Percentiles rank a stretch among this genome's conserved stretches.
Conservation (phyloP, 352 stramenopile species). For the Pythium folliculosum region DNA sequence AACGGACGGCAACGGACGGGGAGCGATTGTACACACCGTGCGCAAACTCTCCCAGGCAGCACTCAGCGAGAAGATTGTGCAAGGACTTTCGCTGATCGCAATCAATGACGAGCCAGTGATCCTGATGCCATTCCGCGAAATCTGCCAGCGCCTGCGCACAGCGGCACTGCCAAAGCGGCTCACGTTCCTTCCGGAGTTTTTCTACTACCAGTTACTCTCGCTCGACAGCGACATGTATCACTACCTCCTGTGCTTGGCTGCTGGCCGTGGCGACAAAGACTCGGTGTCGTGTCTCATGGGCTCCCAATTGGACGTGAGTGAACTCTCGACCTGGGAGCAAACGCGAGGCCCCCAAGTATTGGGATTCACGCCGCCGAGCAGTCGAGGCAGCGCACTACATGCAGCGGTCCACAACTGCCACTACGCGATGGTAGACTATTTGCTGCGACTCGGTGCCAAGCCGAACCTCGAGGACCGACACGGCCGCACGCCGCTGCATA, state of each 20-base stretch:
- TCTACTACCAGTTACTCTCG: constrained; percentile 82
- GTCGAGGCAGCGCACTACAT: constrained; percentile 61
- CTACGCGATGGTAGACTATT: constrained; percentile 59
- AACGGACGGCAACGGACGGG: constrained; percentile 73
- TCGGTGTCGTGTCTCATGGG: constrained; percentile 60
- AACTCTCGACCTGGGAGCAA: constrained; percentile 70
- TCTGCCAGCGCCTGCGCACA: constrained; percentile 58
- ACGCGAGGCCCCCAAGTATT: constrained; percentile 70
- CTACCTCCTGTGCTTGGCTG: constrained; percentile 75
- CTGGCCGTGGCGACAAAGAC: constrained; percentile 67
- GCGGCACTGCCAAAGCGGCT: constrained; percentile 76
- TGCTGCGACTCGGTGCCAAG: constrained; percentile 51
- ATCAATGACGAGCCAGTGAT: constrained; percentile 86
- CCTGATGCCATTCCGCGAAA: constrained; percentile 78
- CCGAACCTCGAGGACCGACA: constrained; percentile 62
- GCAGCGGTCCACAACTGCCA: constrained; percentile 64
- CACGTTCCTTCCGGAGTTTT: constrained; percentile 84
- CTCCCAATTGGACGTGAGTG: constrained; percentile 63
- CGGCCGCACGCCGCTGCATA: constrained; percentile 66
- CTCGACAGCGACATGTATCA: constrained; percentile 80
- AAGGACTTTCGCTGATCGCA: constrained; percentile 74
- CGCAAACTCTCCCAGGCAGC: constrained; percentile 82
- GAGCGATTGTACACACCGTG: constrained; percentile 74
- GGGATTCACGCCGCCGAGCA: constrained; percentile 59
- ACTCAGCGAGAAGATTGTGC: constrained; percentile 63